Evolutionary conservation across 768 basidiomycete species (phyloP).

Genomic region (Lactifluus echinatus): DNA sequence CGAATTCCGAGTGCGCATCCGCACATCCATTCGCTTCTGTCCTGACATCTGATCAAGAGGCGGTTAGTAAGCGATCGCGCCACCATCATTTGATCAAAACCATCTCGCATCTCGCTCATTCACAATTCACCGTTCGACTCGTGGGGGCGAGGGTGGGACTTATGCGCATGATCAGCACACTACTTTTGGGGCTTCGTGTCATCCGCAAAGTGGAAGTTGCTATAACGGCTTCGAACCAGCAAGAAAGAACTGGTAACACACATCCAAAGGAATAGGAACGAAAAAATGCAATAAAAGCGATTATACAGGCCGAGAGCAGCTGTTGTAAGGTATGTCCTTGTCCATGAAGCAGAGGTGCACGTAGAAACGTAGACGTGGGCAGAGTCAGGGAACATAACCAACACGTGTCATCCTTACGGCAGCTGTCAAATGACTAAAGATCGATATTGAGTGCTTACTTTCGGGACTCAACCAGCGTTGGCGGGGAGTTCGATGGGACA

Average conservation of each 20-base stretch:
- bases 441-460: neutral
- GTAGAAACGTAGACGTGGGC: neutral
- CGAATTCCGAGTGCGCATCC: too few species aligned
- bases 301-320: slow-evolving; percentile 6
- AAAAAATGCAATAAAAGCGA: slow-evolving; percentile 8
- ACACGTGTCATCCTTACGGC: neutral
- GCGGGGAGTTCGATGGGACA: slow-evolving; percentile 28
- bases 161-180: neutral
- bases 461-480: slow-evolving; percentile 18
- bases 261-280: neutral
- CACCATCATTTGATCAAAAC: neutral
- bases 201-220: neutral
- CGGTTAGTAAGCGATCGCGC: neutral
- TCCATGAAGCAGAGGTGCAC: slow-evolving; percentile 2
- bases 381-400: neutral
- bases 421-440: neutral
- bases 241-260: neutral
- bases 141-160: neutral
- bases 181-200: neutral
- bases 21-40: too few species aligned
- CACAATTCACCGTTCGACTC: too few species aligned
- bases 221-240: neutral
- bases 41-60: too few species aligned
- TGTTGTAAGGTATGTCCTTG: slow-evolving; percentile 1
- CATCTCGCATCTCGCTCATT: too few species aligned